Base-by-base conservation (phyloP, 106 monocot species). In the Gastrodia elata region DNA sequence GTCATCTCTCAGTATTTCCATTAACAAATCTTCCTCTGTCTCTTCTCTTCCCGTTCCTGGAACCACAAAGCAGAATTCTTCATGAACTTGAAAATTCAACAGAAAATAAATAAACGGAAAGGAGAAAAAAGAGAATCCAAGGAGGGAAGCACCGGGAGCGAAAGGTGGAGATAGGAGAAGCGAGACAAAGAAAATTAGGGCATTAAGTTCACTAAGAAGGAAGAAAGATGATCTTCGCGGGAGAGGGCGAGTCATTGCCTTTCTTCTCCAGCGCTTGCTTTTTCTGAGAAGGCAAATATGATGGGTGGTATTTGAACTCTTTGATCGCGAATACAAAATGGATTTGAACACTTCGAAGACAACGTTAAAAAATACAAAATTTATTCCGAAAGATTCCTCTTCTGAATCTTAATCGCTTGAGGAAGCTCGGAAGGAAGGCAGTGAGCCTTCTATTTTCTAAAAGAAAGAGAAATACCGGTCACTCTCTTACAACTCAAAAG, bases 1-100 rank as follows among this genome's bases (percentile, higher is more conserved):
- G 28, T 61, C 61, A 61, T 61, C 61, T 61, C 61, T 30, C 61
- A 61, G 30, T 26, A 32, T 61, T 28, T 61, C 61, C 61, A 61
- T 20, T 3, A 61, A 61, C 32, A 61, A 6, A 0, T 61, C 61
- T 59, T 59, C 59, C 30, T 32, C 61, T 13, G 9, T 11, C 30
- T n/a, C 61, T 61, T 61, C 61, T 26, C 61, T 61, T 61, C 2
- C 30, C 61, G 30, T 61, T 28, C 32, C 61, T 61, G 61, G 30
- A 61, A 4, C 22, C 28, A 32, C 30, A 61, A 11, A 30, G 30
- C 3, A 61, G 1, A 26, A 24, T 0, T 52, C 22, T 52, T 52
- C 20, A n/a, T 7, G 20, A 7, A 24, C 6, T 6, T 25, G 0
- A 58, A 27, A 58, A 58, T 25, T 61, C 2, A 61, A 13, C 1